Evolutionary conservation across 257 asterid species (phyloP), one percentile per base, ranked within the genome.

Genomic region (Nicotiana paniculata): DNA sequence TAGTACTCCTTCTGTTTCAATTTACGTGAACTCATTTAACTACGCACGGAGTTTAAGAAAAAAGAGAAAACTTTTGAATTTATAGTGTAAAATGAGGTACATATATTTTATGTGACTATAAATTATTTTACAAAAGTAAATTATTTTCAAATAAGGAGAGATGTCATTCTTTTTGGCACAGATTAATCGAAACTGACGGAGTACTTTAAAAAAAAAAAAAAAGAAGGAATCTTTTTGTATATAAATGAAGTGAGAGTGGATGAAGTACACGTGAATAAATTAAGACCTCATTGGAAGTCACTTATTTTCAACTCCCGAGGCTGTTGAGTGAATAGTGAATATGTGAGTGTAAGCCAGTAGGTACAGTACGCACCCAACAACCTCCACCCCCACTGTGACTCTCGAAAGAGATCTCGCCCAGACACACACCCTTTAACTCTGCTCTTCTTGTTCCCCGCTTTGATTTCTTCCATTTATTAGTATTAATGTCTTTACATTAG

Each of bases 291-390:
- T 86, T 81, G 54, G 77, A 83, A 83, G 53, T 81, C 87, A 85
- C 83, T 83, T 83, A 54, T 83, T 85, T 83, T 83, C 90, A 88
- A 79, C 85, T 85, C 87, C 84, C 87, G 84, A 85, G 83, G 68
- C 24, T 3, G 24, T 67, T 12, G 21, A 63, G 39, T 63, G n/a
- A 55, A 55, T 15, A 17, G 37, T 33, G 65, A 9, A 43, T 46
- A 59, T 28, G 65, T 82, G 65, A 33, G 24, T 77, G 76, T 83
- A 74, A 66, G 82, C 87, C 89, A 72, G 53, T 77, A 80, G 48
- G 74, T 63, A 81, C 86, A 72, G 53, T 77, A 80, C 39, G 74
- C 79, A 81, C 86, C 85, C 77, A 79, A 53, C 81, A 33, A 55
- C 81, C 62, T 65, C 66, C 80, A 70, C 68, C 65, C 65, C 66